These are phyloP conservation scores for Stephania japonica DNA, from an alignment of 164 flowering plant genomes.

Conservation along the genomic window DNA sequence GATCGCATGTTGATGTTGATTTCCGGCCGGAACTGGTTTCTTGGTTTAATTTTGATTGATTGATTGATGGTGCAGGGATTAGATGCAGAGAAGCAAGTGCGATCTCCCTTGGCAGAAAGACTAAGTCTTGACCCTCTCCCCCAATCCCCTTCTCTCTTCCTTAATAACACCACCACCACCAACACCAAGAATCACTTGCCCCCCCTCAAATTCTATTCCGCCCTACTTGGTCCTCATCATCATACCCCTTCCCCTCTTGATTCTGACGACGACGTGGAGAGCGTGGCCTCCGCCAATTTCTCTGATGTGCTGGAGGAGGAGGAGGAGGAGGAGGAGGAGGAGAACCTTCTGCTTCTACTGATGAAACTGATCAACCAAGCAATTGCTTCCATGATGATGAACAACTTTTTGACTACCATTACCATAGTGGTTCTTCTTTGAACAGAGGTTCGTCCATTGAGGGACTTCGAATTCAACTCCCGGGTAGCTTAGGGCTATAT, in stretches of 20 bases:
- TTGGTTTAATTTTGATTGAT: not conserved
- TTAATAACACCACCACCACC: too few relatives aligned
- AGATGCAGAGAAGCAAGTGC: slow-evolving; percentile 25
- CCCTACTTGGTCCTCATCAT: slow-evolving; percentile 29
- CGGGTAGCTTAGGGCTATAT: slow-evolving; percentile 28
- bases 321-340: slow-evolving; percentile 31
- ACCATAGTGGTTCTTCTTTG: slow-evolving; percentile 19
- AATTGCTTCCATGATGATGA: slow-evolving; percentile 23
- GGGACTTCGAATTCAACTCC: slow-evolving; percentile 48
- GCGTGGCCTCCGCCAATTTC: slow-evolving; percentile 43
- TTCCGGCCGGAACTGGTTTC: not conserved
- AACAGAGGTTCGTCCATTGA: slow-evolving; percentile 42
- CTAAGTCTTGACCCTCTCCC: slow-evolving; percentile 24
- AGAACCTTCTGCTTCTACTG: slow-evolving; percentile 27
- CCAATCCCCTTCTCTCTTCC: not conserved
- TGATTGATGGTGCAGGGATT: slow-evolving; percentile 37
- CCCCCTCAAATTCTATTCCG: slow-evolving; percentile 57
- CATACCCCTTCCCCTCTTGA: slow-evolving; percentile 23
- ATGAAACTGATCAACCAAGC: slow-evolving; percentile 23
- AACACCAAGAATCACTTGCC: slow-evolving; percentile 29
- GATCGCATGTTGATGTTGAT: not conserved
- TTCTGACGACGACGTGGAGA: slow-evolving; percentile 32
- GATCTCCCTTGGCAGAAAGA: slow-evolving; percentile 45
- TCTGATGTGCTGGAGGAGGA: slow-evolving; percentile 39
- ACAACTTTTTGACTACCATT: slow-evolving; percentile 14